A percentile compares a stretch with the other conserved stretches of the same genome.
These are phyloP conservation scores for Acanthamoeba lenticulata DNA, from an alignment of 208 protist species.

Conservation along the genomic window DNA sequence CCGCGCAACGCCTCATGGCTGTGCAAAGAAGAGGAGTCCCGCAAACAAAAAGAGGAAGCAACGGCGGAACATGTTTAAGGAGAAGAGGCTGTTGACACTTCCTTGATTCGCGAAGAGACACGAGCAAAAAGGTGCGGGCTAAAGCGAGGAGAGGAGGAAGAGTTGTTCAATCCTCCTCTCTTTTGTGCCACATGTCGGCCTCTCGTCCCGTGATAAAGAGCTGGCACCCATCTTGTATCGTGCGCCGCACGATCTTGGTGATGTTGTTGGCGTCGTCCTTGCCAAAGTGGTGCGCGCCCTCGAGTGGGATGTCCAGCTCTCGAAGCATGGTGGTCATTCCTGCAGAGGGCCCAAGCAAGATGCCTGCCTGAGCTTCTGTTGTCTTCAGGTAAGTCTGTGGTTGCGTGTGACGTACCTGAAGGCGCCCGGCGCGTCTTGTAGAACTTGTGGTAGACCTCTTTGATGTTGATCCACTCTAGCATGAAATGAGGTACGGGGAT, in stretches of 20 bases:
- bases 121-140: too few species aligned
- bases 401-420: neutral
- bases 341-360: neutral
- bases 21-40: too few species aligned
- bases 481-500: constrained; percentile 78
- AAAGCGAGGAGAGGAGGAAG: too few species aligned
- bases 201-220: constrained; percentile 4
- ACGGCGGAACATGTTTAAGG: too few species aligned
- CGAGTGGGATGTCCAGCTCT: constrained; percentile 82
- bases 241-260: constrained; percentile 82
- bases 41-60: too few species aligned
- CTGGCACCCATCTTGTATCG: constrained; percentile 62
- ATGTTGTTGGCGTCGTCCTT: constrained; percentile 95
- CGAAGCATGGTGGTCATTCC: constrained; percentile 89
- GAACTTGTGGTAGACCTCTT: constrained; percentile 73
- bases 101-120: too few species aligned
- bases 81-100: too few species aligned
- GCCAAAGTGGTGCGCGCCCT: constrained; percentile 91
- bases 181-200: constrained; percentile 36
- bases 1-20: too few species aligned
- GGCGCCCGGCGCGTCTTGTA: neutral
- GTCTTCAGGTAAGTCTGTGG: neutral
- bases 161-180: too few species aligned
- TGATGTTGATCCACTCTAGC: constrained; percentile 93
- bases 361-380: neutral